Base-by-base conservation (phyloP, 2,329 filamentous ascomycete species). In the Annulohypoxylon truncatum region DNA sequence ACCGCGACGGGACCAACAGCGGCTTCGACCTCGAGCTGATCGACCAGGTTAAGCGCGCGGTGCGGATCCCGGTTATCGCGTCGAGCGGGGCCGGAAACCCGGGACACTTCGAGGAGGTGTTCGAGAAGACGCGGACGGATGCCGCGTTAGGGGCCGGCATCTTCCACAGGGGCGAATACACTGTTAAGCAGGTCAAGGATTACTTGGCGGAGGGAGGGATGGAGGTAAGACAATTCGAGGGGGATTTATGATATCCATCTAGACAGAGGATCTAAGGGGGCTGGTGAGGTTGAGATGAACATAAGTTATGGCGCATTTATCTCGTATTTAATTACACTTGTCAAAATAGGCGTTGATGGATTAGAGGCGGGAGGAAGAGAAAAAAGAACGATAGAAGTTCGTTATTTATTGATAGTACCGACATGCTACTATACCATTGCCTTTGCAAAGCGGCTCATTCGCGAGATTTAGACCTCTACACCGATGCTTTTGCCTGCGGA, bases 151-250 rank as follows among this genome's bases (percentile, higher is more conserved):
- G 96, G 2, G 96, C 96, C 7, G 96, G 96, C 56, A 99, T 99
- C 91, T 99, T 99, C 80, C 96, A 99, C 82, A 85, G 96, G 51
- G 93, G 91, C 35, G 95, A 99, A 82, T 99, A 95, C 79, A 97
- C 94, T 0, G 95, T 99, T 13, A 90, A 89, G 78, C 90, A 98
- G 75, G 96, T 99, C 50, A 99, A 99, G 81, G 91, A 96, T 64
- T 87, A 92, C 75, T 79, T 99, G 64, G 83, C 84, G 22, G 83
- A 85, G 33, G 87, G 89, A 75, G 92, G 92, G 0, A 83, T 97
- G 62, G 78, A 93, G 61, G 91, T 97, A n/a, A 86, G 96, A 68
- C 87, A 89, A 62, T 93, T 91, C 74, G 95, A 97, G 72, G 84
- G 84, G 1, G 82, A 82, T 6, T 65, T 84, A 73, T 80, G 68